Evolutionary conservation across 345 rosid genomes (phyloP).

Genomic region (Draba incana): DNA sequence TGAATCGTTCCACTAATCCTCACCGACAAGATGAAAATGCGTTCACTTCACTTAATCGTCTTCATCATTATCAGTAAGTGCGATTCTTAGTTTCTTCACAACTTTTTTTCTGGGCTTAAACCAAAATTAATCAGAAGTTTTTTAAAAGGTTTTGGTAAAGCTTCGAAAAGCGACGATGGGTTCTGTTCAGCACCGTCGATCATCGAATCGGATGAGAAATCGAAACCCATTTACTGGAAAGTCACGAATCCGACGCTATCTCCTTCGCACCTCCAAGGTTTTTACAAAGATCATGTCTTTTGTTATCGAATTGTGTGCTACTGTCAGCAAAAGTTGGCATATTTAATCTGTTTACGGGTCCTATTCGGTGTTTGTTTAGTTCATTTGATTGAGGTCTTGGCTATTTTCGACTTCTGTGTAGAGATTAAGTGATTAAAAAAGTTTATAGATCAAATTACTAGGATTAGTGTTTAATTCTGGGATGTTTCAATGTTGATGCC

Average conservation of each 20-base stretch:
- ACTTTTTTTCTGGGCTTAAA: neutral
- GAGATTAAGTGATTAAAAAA: neutral
- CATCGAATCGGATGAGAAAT: conserved; percentile 41
- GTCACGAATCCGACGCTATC: conserved; percentile 84
- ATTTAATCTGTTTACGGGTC: too few species aligned
- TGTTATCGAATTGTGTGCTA: too few species aligned
- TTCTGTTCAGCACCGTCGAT: conserved; percentile 72
- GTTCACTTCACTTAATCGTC: conserved; percentile 31
- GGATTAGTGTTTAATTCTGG: conserved; percentile 9
- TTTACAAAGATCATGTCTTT: neutral
- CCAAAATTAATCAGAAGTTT: conserved; percentile 17
- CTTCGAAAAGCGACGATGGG: conserved; percentile 54
- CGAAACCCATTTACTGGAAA: conserved; percentile 76
- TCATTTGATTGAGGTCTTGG: neutral
- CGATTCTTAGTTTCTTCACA: neutral
- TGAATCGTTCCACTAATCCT: conserved; percentile 25
- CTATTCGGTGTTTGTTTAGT: neutral
- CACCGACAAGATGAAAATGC: conserved; percentile 22
- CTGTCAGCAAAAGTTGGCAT: too few species aligned
- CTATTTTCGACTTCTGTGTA: neutral
- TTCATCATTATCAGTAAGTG: conserved; percentile 36
- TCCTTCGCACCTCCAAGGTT: conserved; percentile 87
- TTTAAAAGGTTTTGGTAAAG: conserved; percentile 46
- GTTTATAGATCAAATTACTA: neutral
- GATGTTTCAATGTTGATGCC: too few species aligned